phyloP scores from a whole-genome alignment of 2,329 filamentous ascomycete species.

The Nigrospora oryzae region DNA sequence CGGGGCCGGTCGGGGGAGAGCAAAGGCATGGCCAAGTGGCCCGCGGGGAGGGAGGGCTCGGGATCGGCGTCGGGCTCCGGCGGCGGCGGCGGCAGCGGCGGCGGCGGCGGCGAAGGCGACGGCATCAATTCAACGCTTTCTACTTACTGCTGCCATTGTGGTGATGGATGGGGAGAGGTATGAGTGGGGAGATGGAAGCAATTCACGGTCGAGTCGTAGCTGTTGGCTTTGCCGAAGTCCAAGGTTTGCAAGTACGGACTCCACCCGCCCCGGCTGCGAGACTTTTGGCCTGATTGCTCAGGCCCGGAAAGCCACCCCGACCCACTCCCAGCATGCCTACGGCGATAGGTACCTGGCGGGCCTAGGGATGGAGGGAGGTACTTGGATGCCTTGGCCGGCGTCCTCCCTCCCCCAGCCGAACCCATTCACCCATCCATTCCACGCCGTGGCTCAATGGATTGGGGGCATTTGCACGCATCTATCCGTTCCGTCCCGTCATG shows the following conservation, averaged over 20 bases:
- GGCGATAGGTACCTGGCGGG: too few relatives aligned
- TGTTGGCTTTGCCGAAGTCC: constrained; percentile 33
- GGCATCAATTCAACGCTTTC: constrained; percentile 47
- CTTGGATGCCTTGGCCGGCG: too few relatives aligned
- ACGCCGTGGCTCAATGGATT: too few relatives aligned
- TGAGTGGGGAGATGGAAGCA: constrained; percentile 39
- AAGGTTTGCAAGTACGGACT: constrained; percentile 1
- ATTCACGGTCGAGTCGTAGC: constrained; percentile 37
- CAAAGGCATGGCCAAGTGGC: too few relatives aligned
- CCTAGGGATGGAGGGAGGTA: too few relatives aligned
- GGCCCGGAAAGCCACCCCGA: too few relatives aligned
- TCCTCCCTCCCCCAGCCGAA: too few relatives aligned
- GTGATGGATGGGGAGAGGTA: constrained; percentile 33
- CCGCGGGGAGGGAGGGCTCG: constrained; percentile 36
- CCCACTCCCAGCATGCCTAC: too few relatives aligned
- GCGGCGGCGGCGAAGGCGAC: constrained; percentile 52
- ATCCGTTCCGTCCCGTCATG: too few relatives aligned
- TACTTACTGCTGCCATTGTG: constrained; percentile 63
- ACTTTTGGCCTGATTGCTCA: neutral
- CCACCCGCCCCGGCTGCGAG: neutral
- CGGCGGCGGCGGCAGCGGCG: constrained; percentile 43
- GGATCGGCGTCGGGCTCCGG: constrained; percentile 97
- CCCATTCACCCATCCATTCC: too few relatives aligned
- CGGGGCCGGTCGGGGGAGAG: too few relatives aligned
- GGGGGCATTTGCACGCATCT: too few relatives aligned